Evolutionary conservation across 2,329 filamentous ascomycete species (phyloP).

Genomic region (Colletotrichum karsti): DNA sequence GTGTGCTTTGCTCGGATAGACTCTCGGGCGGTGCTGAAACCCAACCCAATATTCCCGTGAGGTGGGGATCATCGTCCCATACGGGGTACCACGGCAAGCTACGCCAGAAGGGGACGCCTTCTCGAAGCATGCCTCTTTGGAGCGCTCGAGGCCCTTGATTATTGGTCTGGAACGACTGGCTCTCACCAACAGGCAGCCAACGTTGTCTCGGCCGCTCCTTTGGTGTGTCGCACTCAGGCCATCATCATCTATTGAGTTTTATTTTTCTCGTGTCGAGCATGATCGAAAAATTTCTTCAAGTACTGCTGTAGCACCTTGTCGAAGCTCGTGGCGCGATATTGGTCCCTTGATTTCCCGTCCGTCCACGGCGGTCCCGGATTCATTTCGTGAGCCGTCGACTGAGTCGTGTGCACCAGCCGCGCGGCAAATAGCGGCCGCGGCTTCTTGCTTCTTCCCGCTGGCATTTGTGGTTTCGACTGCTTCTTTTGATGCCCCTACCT

Average conservation of each 20-base stretch:
- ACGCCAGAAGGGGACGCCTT: conserved; percentile 19
- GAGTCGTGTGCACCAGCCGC: conserved; percentile 21
- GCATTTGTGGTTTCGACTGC: neutral
- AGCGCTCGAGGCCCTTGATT: conserved; percentile 8
- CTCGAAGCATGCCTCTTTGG: conserved; percentile 25
- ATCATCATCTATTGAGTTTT: neutral
- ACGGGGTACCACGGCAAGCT: neutral
- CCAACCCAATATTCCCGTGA: conserved; percentile 3
- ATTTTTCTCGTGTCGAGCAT: neutral
- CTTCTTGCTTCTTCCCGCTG: neutral
- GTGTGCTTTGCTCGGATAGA: conserved; percentile 7
- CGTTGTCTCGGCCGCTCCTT: conserved; percentile 23
- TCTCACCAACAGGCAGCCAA: neutral
- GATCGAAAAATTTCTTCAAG: conserved; percentile 6
- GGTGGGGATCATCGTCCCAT: conserved; percentile 1
- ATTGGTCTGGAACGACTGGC: conserved; percentile 1
- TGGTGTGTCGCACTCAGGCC: conserved; percentile 5
- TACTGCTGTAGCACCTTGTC: neutral
- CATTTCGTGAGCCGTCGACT: neutral
- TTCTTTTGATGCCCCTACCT: no score
- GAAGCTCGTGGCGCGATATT: neutral
- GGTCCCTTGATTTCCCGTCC: neutral
- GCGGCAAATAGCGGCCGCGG: conserved; percentile 13
- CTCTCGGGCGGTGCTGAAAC: conserved; percentile 27
- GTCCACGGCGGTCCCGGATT: neutral